Conservation (phyloP, 169 alveolate genomes). For the Cryptosporidium xiaoi region DNA sequence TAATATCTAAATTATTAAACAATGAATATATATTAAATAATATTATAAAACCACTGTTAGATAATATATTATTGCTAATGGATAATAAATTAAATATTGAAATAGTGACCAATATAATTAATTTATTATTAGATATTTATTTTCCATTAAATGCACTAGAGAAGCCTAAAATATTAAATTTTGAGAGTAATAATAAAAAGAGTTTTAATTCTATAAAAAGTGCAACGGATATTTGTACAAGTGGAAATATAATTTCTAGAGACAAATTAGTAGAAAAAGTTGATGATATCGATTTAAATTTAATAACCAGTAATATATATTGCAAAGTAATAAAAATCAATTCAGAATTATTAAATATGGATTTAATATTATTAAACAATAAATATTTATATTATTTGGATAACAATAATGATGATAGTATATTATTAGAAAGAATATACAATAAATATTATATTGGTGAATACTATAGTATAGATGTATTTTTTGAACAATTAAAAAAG, state of each 20-base stretch:
- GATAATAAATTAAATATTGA: slow-evolving; percentile 11
- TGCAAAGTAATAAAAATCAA: neutral
- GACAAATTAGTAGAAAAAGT: neutral
- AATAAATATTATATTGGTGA: slow-evolving; percentile 1
- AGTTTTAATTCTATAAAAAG: slow-evolving; percentile 28
- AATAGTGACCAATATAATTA: slow-evolving; percentile 21
- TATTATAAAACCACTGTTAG: slow-evolving; percentile 15
- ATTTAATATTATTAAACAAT: neutral
- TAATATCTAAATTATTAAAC: slow-evolving; percentile 1
- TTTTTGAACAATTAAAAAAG: neutral
- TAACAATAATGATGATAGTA: slow-evolving; percentile 12
- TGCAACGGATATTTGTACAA: slow-evolving; percentile 54
- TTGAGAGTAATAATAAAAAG: neutral
- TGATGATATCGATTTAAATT: neutral
- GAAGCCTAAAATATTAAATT: no score
- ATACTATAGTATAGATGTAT: slow-evolving; percentile 1
- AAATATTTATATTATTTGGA: neutral
- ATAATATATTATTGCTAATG: slow-evolving; percentile 1
- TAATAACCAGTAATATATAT: neutral
- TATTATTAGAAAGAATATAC: slow-evolving; percentile 19
- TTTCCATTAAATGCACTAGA: slow-evolving; percentile 23
- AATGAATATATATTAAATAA: slow-evolving; percentile 6
- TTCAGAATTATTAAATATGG: neutral
- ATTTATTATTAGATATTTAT: slow-evolving; percentile 26
- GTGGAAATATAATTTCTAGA: neutral